Base-by-base conservation (phyloP, 139 green algal species). In the Monoraphidium neglectum region DNA sequence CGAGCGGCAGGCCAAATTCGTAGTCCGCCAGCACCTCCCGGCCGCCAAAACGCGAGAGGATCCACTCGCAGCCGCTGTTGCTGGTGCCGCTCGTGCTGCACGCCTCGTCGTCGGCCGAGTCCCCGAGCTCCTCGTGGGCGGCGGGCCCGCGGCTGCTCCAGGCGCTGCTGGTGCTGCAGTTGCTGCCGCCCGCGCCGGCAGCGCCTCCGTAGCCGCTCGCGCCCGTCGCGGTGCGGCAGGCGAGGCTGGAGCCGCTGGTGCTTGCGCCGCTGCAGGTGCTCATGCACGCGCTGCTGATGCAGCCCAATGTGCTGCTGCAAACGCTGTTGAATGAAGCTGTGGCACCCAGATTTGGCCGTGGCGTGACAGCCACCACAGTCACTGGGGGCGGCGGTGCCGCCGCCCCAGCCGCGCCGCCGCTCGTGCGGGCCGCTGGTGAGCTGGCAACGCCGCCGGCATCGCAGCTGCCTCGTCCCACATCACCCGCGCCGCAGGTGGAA, bases 1-100 rank as follows among this genome's bases (percentile, higher is more conserved):
- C 83, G 16, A 88, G 67, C 1, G 57, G 60, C 23, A 77, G 54
- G 28, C 73, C 82, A 32, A 87, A 73, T 23, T 84, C 67, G 70
- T 79, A 87, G 2, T 82, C 66, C 13, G 73, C 65, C 32, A 80
- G 40, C 3, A 70, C 75, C 56, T 80, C 66, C 3, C 75, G 54
- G 15, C 66, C 56, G 15, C 47, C 75, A 43, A 40, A 70, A 36
- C 59, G 23, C 13, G 66, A 36, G 26, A 79, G 63, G 37, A 79
- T 47, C 73, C 73, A 79, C 16, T 35, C 43, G 10, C 61, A 38
- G 4, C 73, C 64, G 62, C 73, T 47, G 49, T 47, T 64, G 46
- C 63, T 72, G 26, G 56, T 63, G 12, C 10, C n/a, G 26, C 26
- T 13, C 56, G 26, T 6, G 26, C 21, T n/a, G 26, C 35, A n/a